Evolutionary conservation across 257 asterid genomes (phyloP), one percentile per base, ranked within the genome.

Genomic region (Marsdenia floribunda): DNA sequence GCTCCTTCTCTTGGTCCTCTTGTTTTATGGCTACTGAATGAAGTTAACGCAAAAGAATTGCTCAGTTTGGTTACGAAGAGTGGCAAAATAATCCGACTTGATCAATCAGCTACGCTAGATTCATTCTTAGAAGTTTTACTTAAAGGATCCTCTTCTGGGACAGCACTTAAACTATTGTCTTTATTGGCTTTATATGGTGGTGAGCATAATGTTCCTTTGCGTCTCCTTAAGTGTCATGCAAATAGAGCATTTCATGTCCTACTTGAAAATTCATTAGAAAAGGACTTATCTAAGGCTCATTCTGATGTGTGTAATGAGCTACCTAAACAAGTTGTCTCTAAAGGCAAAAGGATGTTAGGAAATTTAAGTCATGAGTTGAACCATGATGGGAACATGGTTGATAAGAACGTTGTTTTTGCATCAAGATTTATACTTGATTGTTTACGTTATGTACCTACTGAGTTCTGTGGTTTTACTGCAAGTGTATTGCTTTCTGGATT

Each of bases 1-100:
- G 94, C 93, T 78, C 96, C 99, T 75, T 88, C 94, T 71, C 96
- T 95, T 78, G 99, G 99, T 80, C 83, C 97, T 40, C 84, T 95
- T 76, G 82, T 90, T 83, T 89, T 76, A 80, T 95, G 98, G 98
- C 82, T 92, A 86, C 81, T 92, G 77, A 90, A 87, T 76, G 97
- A 90, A 80, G 92, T 85, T 75, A 92, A 88, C 71, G 46, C 76
- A 71, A 85, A 86, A 79, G 97, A 92, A 64, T 88, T 92, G 76
- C 77, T 92, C 70, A 90, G 95, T 80, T 81, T 95, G 87, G 90
- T 89, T 40, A 90, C 93, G 58, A 88, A 81, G 81, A 91, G 88
- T 75, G 97, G 98, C 18, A 90, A 84, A 81, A 85, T 95, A 59
- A 86, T 95, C 68, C 96, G 98, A 73, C 71, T 95, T 76, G 95